Evolutionary conservation across 768 basidiomycete species (phyloP), one percentile per base, ranked within the genome.

Genomic region (Amanita jacksonii): DNA sequence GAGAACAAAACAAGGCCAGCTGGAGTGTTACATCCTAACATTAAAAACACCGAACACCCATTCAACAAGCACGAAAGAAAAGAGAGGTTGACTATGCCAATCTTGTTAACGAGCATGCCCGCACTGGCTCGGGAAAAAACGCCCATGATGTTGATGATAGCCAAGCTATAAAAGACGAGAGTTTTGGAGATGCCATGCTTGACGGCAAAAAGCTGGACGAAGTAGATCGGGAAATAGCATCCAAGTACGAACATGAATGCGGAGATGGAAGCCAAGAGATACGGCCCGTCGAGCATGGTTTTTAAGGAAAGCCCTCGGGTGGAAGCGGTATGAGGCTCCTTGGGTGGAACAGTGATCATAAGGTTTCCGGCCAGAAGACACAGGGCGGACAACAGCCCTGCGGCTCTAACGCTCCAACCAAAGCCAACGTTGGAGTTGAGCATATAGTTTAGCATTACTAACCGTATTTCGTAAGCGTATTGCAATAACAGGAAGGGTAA

Each of bases 401-500:
- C 33, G 4, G 27, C 35, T 5, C 74, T 65, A n/a, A 72, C 68
- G n/a, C 68, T 68, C 33, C 60, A 64, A 20, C 62, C 64, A 43
- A 76, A 78, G 1, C 74, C 70, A 19, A 65, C 59, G 2, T 36
- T 49, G 6, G 57, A 57, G 37, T 61, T 55, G 42, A 66, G 58
- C 18, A 69, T 61, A 33, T 73, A 66, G 54, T 79, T 77, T 35
- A 79, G 56, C 64, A 76, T 66, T 47, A 74, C 44, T 45, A 10
- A n/a, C n/a, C n/a, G 10, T 3, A 38, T 20, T 38, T 13, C 16
- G 16, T 38, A 18, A 32, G 12, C 18, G 9, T 20, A n/a, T 10
- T 16, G 2, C 27, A 10, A 2, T 4, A 9, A 15, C 9, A 16
- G n/a, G 13, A n/a, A n/a, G 9, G 9, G 12, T 22, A 3, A 43